A percentile compares a stretch with the other conserved stretches of the same genome.
Evolutionary conservation across 768 basidiomycete genomes (phyloP).

Genomic region (Zangia roseola): DNA sequence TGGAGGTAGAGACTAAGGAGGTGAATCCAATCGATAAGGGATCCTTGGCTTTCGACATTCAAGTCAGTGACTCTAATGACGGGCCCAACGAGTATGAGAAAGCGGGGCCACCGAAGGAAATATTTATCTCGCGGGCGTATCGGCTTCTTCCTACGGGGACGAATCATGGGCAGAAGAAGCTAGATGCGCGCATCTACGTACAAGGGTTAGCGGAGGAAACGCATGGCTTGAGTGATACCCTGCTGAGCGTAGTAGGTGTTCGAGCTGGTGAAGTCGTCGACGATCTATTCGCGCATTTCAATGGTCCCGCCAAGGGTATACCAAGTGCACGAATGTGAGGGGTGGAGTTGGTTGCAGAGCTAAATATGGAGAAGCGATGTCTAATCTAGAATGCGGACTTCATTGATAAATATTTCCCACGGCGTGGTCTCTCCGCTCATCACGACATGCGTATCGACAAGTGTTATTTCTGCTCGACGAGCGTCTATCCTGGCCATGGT

Average conservation of each 20-base stretch:
- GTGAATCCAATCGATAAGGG: background rate
- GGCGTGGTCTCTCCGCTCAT: conserved; percentile 2
- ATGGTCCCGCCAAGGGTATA: background rate
- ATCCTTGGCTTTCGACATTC: conserved; percentile 4
- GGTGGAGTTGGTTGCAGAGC: background rate
- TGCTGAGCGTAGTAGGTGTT: conserved; percentile 45
- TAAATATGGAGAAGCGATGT: background rate
- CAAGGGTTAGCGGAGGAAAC: conserved; percentile 39
- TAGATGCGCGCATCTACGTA: conserved; percentile 33
- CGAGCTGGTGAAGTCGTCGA: conserved; percentile 46
- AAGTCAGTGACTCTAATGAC: background rate
- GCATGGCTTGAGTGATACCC: conserved; percentile 42
- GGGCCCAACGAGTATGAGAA: conserved; percentile 5
- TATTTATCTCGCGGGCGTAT: conserved; percentile 42
- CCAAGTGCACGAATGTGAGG: conserved; percentile 8
- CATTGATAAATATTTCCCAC: no score
- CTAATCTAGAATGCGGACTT: no score
- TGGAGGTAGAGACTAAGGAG: conserved; percentile 10
- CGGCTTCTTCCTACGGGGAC: conserved; percentile 34
- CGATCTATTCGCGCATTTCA: conserved; percentile 29
- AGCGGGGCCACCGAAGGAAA: conserved; percentile 1
- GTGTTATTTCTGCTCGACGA: conserved; percentile 98
- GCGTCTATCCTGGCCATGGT: conserved; percentile 97
- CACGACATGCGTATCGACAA: conserved; percentile 87
- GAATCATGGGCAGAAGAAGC: conserved; percentile 1